Base-by-base conservation (phyloP, 192 early-diverging fungal genomes). In the Lunasporangiospora selenospora region DNA sequence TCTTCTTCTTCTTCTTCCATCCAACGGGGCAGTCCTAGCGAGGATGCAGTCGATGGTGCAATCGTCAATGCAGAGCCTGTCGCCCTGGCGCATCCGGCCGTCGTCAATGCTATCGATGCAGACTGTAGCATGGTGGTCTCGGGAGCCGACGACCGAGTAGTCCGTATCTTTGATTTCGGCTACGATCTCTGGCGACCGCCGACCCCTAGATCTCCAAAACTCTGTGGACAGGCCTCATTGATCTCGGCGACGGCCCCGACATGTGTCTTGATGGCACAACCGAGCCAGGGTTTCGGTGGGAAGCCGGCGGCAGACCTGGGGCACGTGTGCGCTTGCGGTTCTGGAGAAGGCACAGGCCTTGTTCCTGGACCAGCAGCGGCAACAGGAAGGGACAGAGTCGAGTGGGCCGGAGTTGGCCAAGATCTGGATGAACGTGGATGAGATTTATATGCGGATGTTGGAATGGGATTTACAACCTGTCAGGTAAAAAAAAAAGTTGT, bases 401-500 rank as follows among this genome's bases (percentile, higher is more conserved):
- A n/a, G n/a, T n/a, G n/a, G n/a, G n/a, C n/a, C n/a, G n/a, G n/a
- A n/a, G n/a, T n/a, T n/a, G n/a, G n/a, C 53, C 2, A 26, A 38
- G 7, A 41, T 53, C 11, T 73, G 69, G 69, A 73, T 73, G 69
- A 57, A 62, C 31, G 60, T 73, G 21, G 69, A 73, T 30, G 69
- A 73, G 41, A 73, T 73, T 21, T 73, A 73, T 32, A 38, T 53
- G n/a, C 21, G 41, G 26, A 73, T 73, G 69, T 23, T 73, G 4
- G 69, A 73, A 13, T 73, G 69, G 69, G 69, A 73, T 0, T 23
- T 73, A 16, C 61, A 38, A 5, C 69, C 69, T 7, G 69, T 73
- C 26, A 71, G 67, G 67, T 71, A 62, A 18, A 37, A 34, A n/a
- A n/a, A 3, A 19, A 13, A 23, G 16, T 15, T 36, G 12, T n/a